These are phyloP conservation scores for Plectranthus barbatus DNA, from an alignment of 257 asterid species.

Conservation along the genomic window DNA sequence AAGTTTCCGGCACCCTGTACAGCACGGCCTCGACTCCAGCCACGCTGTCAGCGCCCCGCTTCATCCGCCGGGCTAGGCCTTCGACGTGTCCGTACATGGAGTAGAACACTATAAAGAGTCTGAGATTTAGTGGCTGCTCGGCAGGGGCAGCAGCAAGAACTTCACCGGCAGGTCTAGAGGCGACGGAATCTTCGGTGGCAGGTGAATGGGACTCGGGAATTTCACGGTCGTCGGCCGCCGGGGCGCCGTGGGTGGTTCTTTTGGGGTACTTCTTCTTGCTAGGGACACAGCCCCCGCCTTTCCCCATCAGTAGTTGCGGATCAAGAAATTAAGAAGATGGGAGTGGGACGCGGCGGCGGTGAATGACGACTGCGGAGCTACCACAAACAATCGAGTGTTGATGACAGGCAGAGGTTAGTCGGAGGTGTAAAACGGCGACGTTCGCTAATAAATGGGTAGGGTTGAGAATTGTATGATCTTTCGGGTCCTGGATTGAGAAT, in stretches of 20 bases:
- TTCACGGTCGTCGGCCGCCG: constrained; percentile 10
- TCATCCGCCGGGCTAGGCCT: constrained; percentile 70
- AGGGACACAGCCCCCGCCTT: constrained; percentile 93
- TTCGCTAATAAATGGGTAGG: neutral
- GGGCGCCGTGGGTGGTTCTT: constrained; percentile 23
- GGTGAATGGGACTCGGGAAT: constrained; percentile 20
- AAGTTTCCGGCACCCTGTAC: constrained; percentile 76
- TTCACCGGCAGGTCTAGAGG: constrained; percentile 5
- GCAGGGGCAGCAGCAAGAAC: constrained; percentile 6
- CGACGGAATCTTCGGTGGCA: neutral
- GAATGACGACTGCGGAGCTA: neutral
- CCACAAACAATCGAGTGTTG: neutral
- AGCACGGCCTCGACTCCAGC: constrained; percentile 67
- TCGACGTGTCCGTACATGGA: constrained; percentile 99
- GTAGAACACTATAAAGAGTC: constrained; percentile 67
- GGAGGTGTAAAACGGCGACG: constrained; percentile 18
- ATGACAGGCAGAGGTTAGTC: too few relatives aligned
- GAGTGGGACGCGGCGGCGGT: neutral
- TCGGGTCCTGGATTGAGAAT: too few relatives aligned
- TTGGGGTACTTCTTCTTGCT: constrained; percentile 51
- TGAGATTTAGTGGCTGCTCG: constrained; percentile 26
- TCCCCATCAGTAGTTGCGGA: constrained; percentile 44
- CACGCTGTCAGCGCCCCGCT: constrained; percentile 68
- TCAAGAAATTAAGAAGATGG: neutral
- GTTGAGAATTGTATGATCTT: too few relatives aligned